phyloP scores from a whole-genome alignment of 768 basidiomycete species.

The Mycena leptocephala region DNA sequence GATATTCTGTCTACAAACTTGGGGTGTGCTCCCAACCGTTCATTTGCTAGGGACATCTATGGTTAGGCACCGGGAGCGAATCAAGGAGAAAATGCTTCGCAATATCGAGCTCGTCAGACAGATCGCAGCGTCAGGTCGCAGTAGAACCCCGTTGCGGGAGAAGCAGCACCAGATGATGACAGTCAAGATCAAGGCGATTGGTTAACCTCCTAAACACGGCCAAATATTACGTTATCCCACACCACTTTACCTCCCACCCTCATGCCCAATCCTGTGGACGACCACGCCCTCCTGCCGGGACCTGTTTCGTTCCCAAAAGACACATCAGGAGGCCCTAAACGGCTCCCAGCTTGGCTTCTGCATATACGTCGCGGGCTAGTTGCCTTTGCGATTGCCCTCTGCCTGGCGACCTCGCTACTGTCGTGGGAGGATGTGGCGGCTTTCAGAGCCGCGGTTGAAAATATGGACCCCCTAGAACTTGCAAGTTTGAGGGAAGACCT shows the following conservation, averaged over 20 bases:
- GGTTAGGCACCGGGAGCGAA: background rate
- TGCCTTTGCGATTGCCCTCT: background rate
- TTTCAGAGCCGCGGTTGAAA: background rate
- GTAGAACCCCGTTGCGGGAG: background rate
- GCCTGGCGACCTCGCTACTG: background rate
- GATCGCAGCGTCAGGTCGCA: background rate
- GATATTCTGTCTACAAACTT: too few species aligned
- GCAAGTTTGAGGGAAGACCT: background rate
- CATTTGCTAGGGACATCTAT: too few species aligned
- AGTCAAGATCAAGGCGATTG: background rate
- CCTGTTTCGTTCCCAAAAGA: background rate
- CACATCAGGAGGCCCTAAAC: background rate
- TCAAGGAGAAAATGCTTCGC: background rate
- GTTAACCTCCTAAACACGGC: background rate
- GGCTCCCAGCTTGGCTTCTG: background rate
- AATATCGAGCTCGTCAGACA: background rate
- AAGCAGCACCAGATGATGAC: background rate
- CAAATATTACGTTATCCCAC: background rate
- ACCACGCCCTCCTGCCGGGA: background rate
- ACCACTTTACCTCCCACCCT: background rate
- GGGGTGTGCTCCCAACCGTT: too few species aligned
- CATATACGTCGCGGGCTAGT: background rate
- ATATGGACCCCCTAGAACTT: background rate
- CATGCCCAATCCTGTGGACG: slow-evolving; percentile 2
- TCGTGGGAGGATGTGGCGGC: background rate